Base-by-base conservation (phyloP, 352 stramenopile genomes). In the Phytophthora syringae region DNA sequence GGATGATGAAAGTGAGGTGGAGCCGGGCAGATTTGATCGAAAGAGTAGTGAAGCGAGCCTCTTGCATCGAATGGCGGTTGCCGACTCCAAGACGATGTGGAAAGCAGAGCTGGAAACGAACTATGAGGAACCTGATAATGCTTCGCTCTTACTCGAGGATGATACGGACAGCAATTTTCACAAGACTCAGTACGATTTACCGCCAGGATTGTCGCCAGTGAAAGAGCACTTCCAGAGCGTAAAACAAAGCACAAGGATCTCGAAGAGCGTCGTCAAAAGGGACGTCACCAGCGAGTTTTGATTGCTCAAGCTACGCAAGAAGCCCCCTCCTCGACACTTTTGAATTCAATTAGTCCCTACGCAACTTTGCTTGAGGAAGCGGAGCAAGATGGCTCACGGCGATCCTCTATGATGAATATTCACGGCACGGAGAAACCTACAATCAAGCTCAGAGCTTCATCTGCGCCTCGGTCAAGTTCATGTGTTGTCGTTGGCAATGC, bases 231-330 rank as follows among this genome's bases (percentile, higher is more conserved):
- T 9, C 83, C 80, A 2, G 83, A 90, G 16, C 81, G 82, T n/a
- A 90, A 88, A 40, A 63, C 61, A 5, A 92, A 89, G 47, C 76
- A 92, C 57, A 81, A 79, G 9, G 80, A 75, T 18, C 73, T 92
- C 2, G 78, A 90, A 54, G 63, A 84, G 30, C 77, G 83, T 18
- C 79, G 83, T 1, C 77, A 89, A 60, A 79, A 79, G 30, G 83
- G 75, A 0, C 72, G 83, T 10, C 70, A 89, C 11, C 75, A 88
- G 25, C 83, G 80, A 0, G 70, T 88, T 43, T 47, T 76, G 4
- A 36, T 72, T 5, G 44, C 65, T 0, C 65, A 72, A 32, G 49
- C 43, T 52, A 30, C 50, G 6, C 66, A 70, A 59, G 66, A 74
- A 10, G 51, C 43, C 4, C 49, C 60, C 7, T 48, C 44, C 5